These are phyloP conservation scores for Aspergillus sp. DNA, from an alignment of 2,329 filamentous ascomycete species.

Conservation along the genomic window DNA sequence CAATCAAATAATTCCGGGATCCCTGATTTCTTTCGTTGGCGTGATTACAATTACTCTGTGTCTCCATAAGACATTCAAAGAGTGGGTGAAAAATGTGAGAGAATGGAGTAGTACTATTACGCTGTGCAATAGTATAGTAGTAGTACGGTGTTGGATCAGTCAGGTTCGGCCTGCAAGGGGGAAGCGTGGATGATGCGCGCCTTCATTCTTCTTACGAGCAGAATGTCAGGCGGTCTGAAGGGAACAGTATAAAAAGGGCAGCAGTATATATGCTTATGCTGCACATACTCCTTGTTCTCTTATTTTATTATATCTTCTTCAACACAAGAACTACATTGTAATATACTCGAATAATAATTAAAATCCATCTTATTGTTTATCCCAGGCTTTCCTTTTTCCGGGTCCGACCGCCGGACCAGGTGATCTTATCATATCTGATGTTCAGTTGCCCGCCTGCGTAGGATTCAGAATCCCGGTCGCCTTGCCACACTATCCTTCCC, in stretches of 20 bases:
- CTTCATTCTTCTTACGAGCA: constrained; percentile 10
- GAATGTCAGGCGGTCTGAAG: constrained; percentile 5
- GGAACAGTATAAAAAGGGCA: background rate
- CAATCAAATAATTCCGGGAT: background rate
- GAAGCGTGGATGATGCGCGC: background rate
- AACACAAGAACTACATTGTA: background rate
- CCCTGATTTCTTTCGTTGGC: background rate
- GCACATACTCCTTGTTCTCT: background rate
- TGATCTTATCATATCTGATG: constrained; percentile 33
- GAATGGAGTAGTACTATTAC: background rate
- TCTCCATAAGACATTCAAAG: background rate
- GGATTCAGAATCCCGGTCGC: constrained; percentile 11
- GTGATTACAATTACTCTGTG: background rate
- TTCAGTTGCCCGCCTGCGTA: constrained; percentile 13
- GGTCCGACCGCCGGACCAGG: constrained; percentile 19
- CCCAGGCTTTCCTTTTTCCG: too few species aligned
- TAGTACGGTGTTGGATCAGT: background rate
- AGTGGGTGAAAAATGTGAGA: background rate
- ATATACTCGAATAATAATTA: too few species aligned
- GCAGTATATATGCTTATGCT: background rate
- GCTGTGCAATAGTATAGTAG: background rate
- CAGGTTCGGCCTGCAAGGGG: constrained; percentile 9
- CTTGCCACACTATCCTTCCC: constrained; percentile 14
- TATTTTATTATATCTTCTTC: background rate
- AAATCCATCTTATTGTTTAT: too few species aligned